phyloP scores from a whole-genome alignment of 768 basidiomycete genomes.

The Russula emetica region DNA sequence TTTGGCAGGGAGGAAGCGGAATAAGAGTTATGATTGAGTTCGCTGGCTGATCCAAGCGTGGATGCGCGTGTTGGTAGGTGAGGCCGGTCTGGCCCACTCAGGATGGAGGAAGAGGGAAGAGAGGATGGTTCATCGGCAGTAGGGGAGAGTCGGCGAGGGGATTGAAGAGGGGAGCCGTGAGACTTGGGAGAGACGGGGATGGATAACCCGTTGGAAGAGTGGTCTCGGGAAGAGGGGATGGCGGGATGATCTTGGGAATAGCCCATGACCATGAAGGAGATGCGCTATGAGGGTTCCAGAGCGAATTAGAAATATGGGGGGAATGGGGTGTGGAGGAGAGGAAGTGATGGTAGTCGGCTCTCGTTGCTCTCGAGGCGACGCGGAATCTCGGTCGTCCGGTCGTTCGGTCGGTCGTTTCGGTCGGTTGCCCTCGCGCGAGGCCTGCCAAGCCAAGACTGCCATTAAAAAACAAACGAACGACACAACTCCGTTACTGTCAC shows the following conservation, averaged over 20 bases:
- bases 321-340: not conserved
- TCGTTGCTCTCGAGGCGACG: slow-evolving; percentile 13
- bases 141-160: slow-evolving; percentile 16
- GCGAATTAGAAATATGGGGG: not conserved
- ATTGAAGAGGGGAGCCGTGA: slow-evolving; percentile 18
- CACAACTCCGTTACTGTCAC: not conserved
- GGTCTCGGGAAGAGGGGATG: slow-evolving; percentile 6
- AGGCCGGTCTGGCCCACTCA: slow-evolving; percentile 44
- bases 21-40: slow-evolving; percentile 47
- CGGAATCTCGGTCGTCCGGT: slow-evolving; percentile 14
- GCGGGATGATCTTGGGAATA: slow-evolving; percentile 25
- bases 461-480: not conserved
- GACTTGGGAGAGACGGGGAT: slow-evolving; percentile 19
- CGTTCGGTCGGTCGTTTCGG: slow-evolving; percentile 1
- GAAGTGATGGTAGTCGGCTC: not conserved
- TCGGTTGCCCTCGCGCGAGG: not conserved
- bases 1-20: slow-evolving; percentile 29
- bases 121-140: slow-evolving; percentile 17
- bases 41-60: slow-evolving; percentile 51
- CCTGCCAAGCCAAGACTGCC: not conserved
- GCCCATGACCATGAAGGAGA: slow-evolving; percentile 17
- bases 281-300: slow-evolving; percentile 13
- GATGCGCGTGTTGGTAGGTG: slow-evolving; percentile 59
- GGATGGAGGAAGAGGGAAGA: slow-evolving; percentile 14
- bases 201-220: slow-evolving; percentile 7